phyloP scores from a whole-genome alignment of 495 filamentous ascomycete genomes.

The Aspergillus kassunensis region DNA sequence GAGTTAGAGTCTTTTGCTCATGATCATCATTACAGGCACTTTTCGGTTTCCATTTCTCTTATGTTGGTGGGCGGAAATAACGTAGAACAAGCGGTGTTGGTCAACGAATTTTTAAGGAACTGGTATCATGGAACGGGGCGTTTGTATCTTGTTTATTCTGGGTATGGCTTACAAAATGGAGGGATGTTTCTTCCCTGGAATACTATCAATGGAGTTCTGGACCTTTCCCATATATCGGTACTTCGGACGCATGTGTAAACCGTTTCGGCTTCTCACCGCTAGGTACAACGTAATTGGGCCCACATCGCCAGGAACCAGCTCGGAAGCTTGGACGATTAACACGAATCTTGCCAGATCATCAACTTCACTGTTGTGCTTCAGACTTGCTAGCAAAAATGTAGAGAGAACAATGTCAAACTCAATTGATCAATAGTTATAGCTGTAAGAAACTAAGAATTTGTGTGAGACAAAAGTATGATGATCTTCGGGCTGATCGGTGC shows the following conservation, averaged over 20 bases:
- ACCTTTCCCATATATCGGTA: background rate
- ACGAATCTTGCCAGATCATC: background rate
- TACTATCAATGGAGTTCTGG: conserved; percentile 2
- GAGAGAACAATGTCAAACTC: background rate
- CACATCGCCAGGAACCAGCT: conserved; percentile 6
- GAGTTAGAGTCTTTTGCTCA: too few relatives aligned
- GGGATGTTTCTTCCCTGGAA: background rate
- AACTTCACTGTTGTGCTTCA: background rate
- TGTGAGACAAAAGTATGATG: background rate
- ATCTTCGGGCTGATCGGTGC: conserved; percentile 4
- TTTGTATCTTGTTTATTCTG: conserved; percentile 2
- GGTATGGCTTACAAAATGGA: conserved; percentile 2
- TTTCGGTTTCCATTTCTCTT: background rate
- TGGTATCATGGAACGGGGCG: background rate
- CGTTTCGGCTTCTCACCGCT: background rate
- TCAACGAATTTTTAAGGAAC: background rate
- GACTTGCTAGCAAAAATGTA: too few relatives aligned
- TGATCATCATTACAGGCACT: conserved; percentile 1
- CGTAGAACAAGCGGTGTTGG: background rate
- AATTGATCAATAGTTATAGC: background rate
- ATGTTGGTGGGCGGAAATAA: background rate
- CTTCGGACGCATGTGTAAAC: too few relatives aligned
- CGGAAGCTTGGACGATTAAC: background rate
- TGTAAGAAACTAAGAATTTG: background rate
- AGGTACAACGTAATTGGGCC: background rate